Conservation (phyloP, 306 rosid genomes). For the Carpinus fangiana region DNA sequence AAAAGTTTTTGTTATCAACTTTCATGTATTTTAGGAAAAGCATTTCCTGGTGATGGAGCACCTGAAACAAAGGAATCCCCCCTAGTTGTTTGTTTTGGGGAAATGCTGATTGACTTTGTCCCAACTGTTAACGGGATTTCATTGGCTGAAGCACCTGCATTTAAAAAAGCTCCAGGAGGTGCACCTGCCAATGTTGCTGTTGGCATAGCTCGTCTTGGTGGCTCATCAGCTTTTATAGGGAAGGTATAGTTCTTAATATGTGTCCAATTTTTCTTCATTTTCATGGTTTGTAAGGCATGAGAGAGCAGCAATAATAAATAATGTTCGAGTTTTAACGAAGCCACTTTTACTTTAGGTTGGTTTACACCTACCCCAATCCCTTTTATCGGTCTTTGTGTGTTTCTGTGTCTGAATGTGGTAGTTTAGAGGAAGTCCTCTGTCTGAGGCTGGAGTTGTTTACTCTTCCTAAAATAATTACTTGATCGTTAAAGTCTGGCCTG, state of each 20-base stretch:
- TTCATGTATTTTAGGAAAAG: conserved; percentile 53
- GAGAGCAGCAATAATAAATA: conserved; percentile 5
- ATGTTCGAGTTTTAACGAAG: background rate
- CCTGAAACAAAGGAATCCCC: conserved; percentile 67
- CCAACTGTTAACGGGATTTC: conserved; percentile 79
- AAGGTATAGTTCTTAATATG: conserved; percentile 52
- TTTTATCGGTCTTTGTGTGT: background rate
- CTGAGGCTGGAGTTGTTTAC: background rate
- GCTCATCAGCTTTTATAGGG: conserved; percentile 92
- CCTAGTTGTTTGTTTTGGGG: conserved; percentile 90
- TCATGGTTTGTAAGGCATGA: conserved; percentile 3
- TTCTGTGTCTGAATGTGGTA: background rate
- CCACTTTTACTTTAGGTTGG: background rate
- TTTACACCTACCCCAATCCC: background rate
- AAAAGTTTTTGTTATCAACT: conserved; percentile 22
- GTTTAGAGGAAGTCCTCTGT: background rate
- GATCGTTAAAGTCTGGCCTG: background rate
- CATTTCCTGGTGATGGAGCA: conserved; percentile 52
- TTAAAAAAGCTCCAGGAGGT: conserved; percentile 95
- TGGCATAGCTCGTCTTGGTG: conserved; percentile 90
- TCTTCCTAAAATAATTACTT: background rate
- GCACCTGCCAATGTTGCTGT: conserved; percentile 99
- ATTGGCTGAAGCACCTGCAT: conserved; percentile 89
- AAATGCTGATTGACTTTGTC: conserved; percentile 95
- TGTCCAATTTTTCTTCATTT: conserved; percentile 19